Percentiles rank a stretch among this genome's conserved stretches.
phyloP scores from a whole-genome alignment of 2,329 filamentous ascomycete genomes.

The Ophiostoma himal-ulmi region DNA sequence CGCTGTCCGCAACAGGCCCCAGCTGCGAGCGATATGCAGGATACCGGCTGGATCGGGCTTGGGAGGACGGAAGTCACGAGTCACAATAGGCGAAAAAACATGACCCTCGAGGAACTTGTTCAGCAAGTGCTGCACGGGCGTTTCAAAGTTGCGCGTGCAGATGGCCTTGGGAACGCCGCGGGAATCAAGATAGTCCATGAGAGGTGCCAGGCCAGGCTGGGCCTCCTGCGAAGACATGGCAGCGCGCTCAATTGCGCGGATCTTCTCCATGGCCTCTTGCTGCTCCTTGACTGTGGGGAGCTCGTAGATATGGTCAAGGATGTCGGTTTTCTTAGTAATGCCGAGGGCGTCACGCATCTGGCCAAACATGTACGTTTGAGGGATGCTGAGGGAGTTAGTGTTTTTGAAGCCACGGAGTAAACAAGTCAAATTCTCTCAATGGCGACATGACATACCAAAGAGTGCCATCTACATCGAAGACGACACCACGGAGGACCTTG shows the following conservation, averaged over 20 bases:
- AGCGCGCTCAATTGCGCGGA: conserved; percentile 71
- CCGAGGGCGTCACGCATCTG: conserved; percentile 73
- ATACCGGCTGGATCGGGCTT: conserved; percentile 89
- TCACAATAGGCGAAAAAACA: conserved; percentile 72
- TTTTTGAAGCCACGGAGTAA: not conserved
- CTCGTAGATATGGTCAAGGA: conserved; percentile 78
- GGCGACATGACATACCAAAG: conserved; percentile 57
- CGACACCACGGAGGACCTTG: conserved; percentile 49
- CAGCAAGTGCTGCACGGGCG: conserved; percentile 69
- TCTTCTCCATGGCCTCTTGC: conserved; percentile 61
- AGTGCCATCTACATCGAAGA: conserved; percentile 96
- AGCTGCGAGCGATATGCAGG: conserved; percentile 71
- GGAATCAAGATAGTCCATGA: conserved; percentile 78
- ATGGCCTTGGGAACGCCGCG: conserved; percentile 69
- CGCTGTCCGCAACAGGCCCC: conserved; percentile 51
- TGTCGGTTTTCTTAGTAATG: conserved; percentile 70
- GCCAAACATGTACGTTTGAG: conserved; percentile 92
- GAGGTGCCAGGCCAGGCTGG: conserved; percentile 67
- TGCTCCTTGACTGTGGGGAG: conserved; percentile 57
- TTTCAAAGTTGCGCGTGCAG: conserved; percentile 90
- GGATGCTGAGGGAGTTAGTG: conserved; percentile 51
- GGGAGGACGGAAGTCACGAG: conserved; percentile 72
- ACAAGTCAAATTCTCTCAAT: not conserved
- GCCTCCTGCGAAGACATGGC: conserved; percentile 77
- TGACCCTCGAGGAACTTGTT: conserved; percentile 64